phyloP scores from a whole-genome alignment of 75 land plant species.

The Picea glauca region DNA sequence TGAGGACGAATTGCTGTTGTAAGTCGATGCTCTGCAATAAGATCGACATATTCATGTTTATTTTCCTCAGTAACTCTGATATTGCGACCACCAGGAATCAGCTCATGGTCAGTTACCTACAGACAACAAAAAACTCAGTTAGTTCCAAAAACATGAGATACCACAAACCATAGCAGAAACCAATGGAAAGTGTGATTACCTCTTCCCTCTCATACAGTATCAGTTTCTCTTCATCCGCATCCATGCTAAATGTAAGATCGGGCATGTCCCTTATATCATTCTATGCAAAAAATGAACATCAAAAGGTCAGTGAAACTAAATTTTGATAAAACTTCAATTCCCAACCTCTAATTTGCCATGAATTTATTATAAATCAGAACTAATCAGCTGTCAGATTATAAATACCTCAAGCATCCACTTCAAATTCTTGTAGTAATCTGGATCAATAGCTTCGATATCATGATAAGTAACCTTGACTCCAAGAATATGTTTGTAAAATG shows the following conservation, averaged over 20 bases:
- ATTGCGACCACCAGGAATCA: constrained; percentile 90
- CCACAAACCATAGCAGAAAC: not conserved
- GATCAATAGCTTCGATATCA: constrained; percentile 98
- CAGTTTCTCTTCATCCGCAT: constrained; percentile 98
- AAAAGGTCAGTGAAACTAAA: not conserved
- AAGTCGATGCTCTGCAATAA: constrained; percentile 84
- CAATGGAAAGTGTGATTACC: constrained; percentile 30
- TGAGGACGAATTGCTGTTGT: constrained; percentile 98
- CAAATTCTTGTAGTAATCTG: constrained; percentile 86
- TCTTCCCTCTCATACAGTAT: constrained; percentile 90
- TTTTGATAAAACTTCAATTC: not conserved
- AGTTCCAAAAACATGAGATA: not conserved
- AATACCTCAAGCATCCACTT: constrained; percentile 99
- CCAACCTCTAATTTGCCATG: not conserved
- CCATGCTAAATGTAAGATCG: constrained; percentile 95
- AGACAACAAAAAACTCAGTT: not conserved
- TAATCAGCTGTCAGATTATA: not conserved
- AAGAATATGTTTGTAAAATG: constrained; percentile 96
- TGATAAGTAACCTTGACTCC: constrained; percentile 97
- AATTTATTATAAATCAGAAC: not conserved
- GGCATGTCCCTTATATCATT: constrained; percentile 87
- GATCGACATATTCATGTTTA: constrained; percentile 93
- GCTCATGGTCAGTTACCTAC: constrained; percentile 93
- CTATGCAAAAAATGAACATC: constrained; percentile 31
- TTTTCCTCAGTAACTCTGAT: constrained; percentile 95